A percentile compares a stretch with the other conserved stretches of the same genome.
These are phyloP conservation scores for Isatis tinctoria DNA, from an alignment of 345 rosid genomes.

Conservation along the genomic window DNA sequence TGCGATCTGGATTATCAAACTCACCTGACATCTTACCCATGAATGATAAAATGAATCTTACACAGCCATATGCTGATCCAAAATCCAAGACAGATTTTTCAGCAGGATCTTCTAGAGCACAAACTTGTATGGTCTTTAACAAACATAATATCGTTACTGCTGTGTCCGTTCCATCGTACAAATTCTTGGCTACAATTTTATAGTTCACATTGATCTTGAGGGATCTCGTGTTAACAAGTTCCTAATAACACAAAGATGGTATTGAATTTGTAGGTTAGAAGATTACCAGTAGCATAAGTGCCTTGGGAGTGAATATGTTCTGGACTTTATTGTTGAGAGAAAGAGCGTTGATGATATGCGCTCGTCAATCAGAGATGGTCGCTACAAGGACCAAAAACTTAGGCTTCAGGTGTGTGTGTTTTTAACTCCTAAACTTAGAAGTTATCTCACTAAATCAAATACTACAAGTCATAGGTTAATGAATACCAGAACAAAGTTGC, in stretches of 20 bases:
- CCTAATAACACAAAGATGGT: too few relatives aligned
- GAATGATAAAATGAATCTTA: neutral
- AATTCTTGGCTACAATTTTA: too few relatives aligned
- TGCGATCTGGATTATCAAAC: neutral
- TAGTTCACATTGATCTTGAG: too few relatives aligned
- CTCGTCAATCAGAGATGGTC: slow-evolving; percentile 78
- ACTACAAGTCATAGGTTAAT: slow-evolving; percentile 39
- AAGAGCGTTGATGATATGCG: slow-evolving; percentile 82
- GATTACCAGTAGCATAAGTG: slow-evolving; percentile 74
- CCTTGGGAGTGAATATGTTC: slow-evolving; percentile 60
- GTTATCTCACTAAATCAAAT: slow-evolving; percentile 62
- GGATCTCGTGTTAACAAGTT: too few relatives aligned
- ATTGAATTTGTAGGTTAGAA: slow-evolving; percentile 52
- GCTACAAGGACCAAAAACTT: slow-evolving; percentile 86
- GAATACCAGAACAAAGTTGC: slow-evolving; percentile 32
- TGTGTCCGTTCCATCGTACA: too few relatives aligned
- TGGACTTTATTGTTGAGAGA: slow-evolving; percentile 93
- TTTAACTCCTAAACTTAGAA: neutral
- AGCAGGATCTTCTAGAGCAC: too few relatives aligned
- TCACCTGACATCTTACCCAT: neutral
- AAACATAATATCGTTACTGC: too few relatives aligned
- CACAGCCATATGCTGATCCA: neutral
- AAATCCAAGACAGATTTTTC: neutral
- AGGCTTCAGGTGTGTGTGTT: slow-evolving; percentile 37
- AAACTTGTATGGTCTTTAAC: neutral